Percentiles rank a stretch among this genome's conserved stretches.
These are phyloP conservation scores for Conticribra guillardii DNA, from an alignment of 108 stramenopile species.

Conservation along the genomic window DNA sequence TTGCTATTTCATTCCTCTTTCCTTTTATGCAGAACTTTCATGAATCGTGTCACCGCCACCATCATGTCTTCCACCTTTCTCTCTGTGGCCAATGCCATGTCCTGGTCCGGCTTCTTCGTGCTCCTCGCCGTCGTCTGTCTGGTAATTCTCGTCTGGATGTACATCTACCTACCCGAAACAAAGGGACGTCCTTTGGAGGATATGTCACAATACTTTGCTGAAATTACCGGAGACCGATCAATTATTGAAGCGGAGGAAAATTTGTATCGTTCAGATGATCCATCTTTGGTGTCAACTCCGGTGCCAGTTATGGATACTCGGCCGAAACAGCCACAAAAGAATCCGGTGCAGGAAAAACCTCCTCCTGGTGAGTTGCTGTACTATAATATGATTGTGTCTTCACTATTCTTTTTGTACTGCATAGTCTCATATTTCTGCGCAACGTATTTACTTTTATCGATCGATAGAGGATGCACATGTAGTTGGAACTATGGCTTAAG, in stretches of 20 bases:
- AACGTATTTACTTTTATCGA: too few relatives aligned
- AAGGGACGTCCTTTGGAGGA: slow-evolving; percentile 83
- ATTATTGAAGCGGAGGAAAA: slow-evolving; percentile 73
- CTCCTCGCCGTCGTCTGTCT: slow-evolving; percentile 61
- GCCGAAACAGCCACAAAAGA: slow-evolving; percentile 10
- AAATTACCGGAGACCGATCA: slow-evolving; percentile 72
- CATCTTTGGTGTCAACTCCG: neutral
- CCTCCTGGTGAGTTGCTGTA: slow-evolving; percentile 26
- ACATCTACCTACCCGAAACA: slow-evolving; percentile 79
- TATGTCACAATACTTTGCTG: slow-evolving; percentile 88
- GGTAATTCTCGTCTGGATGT: slow-evolving; percentile 65
- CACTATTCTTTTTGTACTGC: too few relatives aligned
- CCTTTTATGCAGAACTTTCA: slow-evolving; percentile 47
- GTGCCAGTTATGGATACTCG: neutral
- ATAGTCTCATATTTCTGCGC: too few relatives aligned
- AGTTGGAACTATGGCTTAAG: slow-evolving; percentile 51
- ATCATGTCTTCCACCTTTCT: slow-evolving; percentile 68
- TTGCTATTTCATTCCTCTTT: neutral
- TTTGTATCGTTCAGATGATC: slow-evolving; percentile 23
- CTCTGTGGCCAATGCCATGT: slow-evolving; percentile 64
- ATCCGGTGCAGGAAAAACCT: slow-evolving; percentile 25
- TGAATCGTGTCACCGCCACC: slow-evolving; percentile 80
- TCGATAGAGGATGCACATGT: slow-evolving; percentile 40
- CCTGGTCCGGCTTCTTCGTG: slow-evolving; percentile 76
- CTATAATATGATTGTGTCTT: too few relatives aligned